Conservation (phyloP, 1,284 basidiomycete species). For the Tilletiopsis washingtonensis region DNA sequence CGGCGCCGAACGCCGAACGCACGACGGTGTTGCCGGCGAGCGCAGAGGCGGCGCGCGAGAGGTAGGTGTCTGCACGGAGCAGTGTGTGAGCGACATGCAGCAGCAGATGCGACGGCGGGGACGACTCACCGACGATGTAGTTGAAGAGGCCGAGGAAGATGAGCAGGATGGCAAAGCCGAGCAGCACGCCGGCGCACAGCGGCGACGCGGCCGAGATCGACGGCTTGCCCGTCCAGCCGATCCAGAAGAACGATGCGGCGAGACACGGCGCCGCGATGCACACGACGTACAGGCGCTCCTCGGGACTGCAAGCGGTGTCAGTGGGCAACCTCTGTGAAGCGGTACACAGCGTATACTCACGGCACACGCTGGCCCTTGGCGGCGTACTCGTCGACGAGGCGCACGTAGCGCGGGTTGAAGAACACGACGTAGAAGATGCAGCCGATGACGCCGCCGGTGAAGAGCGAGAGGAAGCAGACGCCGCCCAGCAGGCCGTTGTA, state of each 20-base stretch:
- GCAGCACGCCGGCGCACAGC: constrained; percentile 51
- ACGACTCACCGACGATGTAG: constrained; percentile 53
- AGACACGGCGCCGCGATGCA: constrained; percentile 46
- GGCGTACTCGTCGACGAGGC: constrained; percentile 19
- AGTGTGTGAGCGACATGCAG: too few relatives aligned
- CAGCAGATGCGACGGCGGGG: too few relatives aligned
- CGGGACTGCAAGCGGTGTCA: too few relatives aligned
- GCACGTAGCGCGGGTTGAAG: constrained; percentile 34
- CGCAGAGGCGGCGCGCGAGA: constrained; percentile 53
- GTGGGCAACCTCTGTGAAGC: too few relatives aligned
- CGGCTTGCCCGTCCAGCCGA: constrained; percentile 33
- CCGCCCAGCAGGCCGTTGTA: constrained; percentile 39
- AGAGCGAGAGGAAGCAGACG: constrained; percentile 45
- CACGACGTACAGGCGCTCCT: constrained; percentile 32
- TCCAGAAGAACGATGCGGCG: constrained; percentile 49
- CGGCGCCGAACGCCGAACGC: constrained; percentile 59
- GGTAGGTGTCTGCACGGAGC: constrained; percentile 54
- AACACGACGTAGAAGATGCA: constrained; percentile 22
- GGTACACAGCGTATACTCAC: too few relatives aligned
- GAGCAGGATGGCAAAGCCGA: constrained; percentile 51
- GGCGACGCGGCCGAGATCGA: constrained; percentile 50
- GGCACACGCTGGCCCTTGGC: constrained; percentile 27
- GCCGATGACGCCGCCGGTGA: constrained; percentile 33
- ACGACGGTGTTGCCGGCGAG: constrained; percentile 63
- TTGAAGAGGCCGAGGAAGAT: constrained; percentile 55